Evolutionary conservation across 2,329 filamentous ascomycete species (phyloP).

Genomic region (Trichophyton simii): DNA sequence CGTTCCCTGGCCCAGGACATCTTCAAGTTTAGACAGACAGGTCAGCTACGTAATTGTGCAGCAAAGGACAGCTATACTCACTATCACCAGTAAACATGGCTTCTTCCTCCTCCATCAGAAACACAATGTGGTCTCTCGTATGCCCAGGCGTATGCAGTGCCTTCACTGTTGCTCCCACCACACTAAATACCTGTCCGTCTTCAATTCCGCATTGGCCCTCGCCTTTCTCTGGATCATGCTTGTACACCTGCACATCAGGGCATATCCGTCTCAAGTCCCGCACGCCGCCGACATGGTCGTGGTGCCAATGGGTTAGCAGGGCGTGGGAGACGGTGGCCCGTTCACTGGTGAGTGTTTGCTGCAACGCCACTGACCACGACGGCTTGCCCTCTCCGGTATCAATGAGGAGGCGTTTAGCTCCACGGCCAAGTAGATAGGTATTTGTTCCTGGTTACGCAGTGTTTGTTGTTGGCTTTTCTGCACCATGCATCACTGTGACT

Average conservation of each 20-base stretch:
- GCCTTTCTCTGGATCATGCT: conserved; percentile 44
- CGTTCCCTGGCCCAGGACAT: conserved; percentile 76
- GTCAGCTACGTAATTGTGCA: neutral
- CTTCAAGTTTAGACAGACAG: conserved; percentile 14
- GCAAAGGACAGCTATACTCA: conserved; percentile 17
- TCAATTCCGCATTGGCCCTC: conserved; percentile 42
- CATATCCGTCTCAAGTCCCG: conserved; percentile 52
- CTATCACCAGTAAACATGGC: conserved; percentile 80
- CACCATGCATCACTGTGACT: neutral
- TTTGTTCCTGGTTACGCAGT: conserved; percentile 54
- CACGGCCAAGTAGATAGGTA: conserved; percentile 80
- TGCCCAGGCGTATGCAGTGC: conserved; percentile 63
- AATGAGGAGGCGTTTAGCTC: conserved; percentile 60
- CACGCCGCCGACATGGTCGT: conserved; percentile 71
- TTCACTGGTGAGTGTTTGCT: conserved; percentile 52
- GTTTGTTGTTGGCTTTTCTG: neutral
- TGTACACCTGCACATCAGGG: conserved; percentile 53
- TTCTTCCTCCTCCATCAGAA: conserved; percentile 63
- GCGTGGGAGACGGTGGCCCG: conserved; percentile 55
- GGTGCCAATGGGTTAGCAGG: conserved; percentile 86
- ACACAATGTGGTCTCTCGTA: conserved; percentile 67
- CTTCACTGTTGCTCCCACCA: conserved; percentile 47
- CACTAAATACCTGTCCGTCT: conserved; percentile 42
- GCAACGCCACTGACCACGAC: conserved; percentile 58
- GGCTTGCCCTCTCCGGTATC: conserved; percentile 78